Evolutionary conservation across 805 yeast genomes (phyloP).

Genomic region (Hanseniaspora hatyaiensis): DNA sequence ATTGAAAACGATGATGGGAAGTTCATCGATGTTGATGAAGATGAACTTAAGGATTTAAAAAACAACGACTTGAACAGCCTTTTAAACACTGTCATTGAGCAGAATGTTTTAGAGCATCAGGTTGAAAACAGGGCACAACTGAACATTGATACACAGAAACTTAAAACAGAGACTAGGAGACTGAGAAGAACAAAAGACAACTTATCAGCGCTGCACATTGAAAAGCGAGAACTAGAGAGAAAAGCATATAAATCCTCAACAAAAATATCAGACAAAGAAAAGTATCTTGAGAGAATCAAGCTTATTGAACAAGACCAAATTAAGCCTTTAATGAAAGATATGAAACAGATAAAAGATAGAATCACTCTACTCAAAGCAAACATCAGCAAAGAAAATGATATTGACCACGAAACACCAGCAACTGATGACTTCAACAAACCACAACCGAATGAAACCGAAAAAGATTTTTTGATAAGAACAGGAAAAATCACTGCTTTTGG

Average conservation of each 20-base stretch:
- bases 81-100: slow-evolving; percentile 60
- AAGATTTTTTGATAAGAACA: slow-evolving; percentile 70
- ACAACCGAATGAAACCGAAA: slow-evolving; percentile 52
- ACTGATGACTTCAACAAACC: not conserved
- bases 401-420: slow-evolving; percentile 6
- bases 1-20: slow-evolving; percentile 12
- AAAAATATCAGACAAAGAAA: slow-evolving; percentile 53
- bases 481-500: slow-evolving; percentile 95
- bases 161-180: slow-evolving; percentile 63
- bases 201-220: slow-evolving; percentile 31
- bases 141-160: slow-evolving; percentile 48
- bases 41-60: slow-evolving; percentile 1
- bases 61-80: slow-evolving; percentile 28
- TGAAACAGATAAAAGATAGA: slow-evolving; percentile 47
- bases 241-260: slow-evolving; percentile 41
- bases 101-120: slow-evolving; percentile 51
- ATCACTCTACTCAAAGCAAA: slow-evolving; percentile 28
- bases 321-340: slow-evolving; percentile 44
- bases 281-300: slow-evolving; percentile 42
- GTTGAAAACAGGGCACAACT: slow-evolving; percentile 61
- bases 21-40: not conserved
- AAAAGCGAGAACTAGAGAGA: slow-evolving; percentile 40
- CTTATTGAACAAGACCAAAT: slow-evolving; percentile 39
- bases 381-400: slow-evolving; percentile 15
- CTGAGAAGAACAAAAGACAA: slow-evolving; percentile 53